These are phyloP conservation scores for Hibiscus tridactylites DNA, from an alignment of 345 rosid species.

Conservation along the genomic window DNA sequence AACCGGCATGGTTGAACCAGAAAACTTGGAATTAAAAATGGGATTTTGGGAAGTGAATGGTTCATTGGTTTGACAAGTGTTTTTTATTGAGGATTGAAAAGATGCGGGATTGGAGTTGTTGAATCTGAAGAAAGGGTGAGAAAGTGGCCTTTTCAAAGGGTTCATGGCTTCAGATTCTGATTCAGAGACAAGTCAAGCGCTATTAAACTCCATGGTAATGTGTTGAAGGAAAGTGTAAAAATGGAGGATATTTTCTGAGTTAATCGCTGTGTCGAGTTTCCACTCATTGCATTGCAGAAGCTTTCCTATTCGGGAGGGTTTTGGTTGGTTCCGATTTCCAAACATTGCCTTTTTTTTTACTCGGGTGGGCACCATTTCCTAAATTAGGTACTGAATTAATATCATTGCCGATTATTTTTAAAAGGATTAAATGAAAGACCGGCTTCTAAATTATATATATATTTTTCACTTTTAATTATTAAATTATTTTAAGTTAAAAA, in stretches of 20 bases:
- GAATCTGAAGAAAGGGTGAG: not conserved
- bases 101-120: not conserved
- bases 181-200: not conserved
- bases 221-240: not conserved
- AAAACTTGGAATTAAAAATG: not conserved
- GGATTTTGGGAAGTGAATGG: not conserved
- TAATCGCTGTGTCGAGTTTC: not conserved
- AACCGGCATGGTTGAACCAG: not conserved
- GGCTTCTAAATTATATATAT: too few relatives aligned
- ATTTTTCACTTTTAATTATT: too few relatives aligned
- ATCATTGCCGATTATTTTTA: too few relatives aligned
- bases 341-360: too few relatives aligned
- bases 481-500: too few relatives aligned
- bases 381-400: too few relatives aligned
- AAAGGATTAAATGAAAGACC: too few relatives aligned
- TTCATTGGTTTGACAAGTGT: not conserved
- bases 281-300: not conserved
- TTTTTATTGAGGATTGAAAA: not conserved
- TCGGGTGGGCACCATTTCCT: too few relatives aligned
- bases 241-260: not conserved
- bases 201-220: not conserved
- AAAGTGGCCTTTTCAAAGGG: not conserved
- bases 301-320: not conserved
- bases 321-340: too few relatives aligned
- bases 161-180: conserved; percentile 1